Base-by-base conservation (phyloP, 345 rosid genomes). In the Trapa bicornis region DNA sequence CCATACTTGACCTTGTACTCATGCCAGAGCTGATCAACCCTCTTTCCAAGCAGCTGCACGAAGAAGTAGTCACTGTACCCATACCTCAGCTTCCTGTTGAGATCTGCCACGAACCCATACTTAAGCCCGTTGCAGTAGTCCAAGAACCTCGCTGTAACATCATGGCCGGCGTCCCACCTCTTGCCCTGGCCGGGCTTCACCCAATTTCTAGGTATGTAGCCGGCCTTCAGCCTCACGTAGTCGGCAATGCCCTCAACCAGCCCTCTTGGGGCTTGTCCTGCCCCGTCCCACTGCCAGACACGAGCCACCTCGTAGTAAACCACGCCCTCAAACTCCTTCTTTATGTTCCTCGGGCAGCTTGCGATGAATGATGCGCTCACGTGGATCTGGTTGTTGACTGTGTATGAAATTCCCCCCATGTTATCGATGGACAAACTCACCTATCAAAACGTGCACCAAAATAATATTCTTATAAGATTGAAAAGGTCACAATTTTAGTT, bases 221-320 rank as follows among this genome's bases (percentile, higher is more conserved):
- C 78, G 0, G 88, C 86, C 73, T 76, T 84, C 11, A 87, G 71
- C 83, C 90, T 86, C 70, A 89, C 87, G 37, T 65, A 86, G 70
- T 89, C 94, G 0, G 89, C 92, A 8, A 89, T 81, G 54, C 96
- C 96, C 72, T 89, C 91, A 0, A 81, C 76, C 32, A 89, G 67
- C 14, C 82, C 86, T 12, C 83, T 74, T 0, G 86, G 87, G 33
- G 85, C 66, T 17, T 60, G 76, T 0, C 81, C 80, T 6, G 76
- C 77, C 4, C 92, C 90, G 53, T 77, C 75, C 92, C 89, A 87
- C 56, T 85, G 91, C 96, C 87, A 87, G 12, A 86, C 57, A 63
- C 85, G 91, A 0, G 82, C 70, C 80, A 84, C 84, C 67, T 84
- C 97, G 42, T 88, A 89, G 57, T 87, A 87, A 54, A 90, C 61